Conservation (phyloP, 148 eudicot genomes). For the Silene latifolia region DNA sequence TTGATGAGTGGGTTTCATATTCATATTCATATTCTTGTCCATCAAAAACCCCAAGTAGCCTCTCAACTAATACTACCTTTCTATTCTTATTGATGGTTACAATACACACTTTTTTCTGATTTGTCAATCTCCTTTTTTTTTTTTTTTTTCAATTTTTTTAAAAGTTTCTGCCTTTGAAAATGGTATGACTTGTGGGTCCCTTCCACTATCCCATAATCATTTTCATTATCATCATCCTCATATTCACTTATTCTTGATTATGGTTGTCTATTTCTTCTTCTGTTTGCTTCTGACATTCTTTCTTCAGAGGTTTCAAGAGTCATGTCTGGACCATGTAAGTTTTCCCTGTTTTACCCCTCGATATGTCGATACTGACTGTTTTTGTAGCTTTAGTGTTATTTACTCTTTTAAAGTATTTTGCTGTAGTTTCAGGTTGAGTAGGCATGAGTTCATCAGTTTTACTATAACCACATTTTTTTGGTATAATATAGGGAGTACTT, state of each 20-base stretch:
- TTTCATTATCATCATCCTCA: constrained; percentile 31
- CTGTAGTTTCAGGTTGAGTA: not conserved
- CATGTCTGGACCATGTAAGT: constrained; percentile 46
- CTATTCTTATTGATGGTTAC: constrained; percentile 20
- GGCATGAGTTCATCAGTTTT: constrained; percentile 2
- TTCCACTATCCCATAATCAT: constrained; percentile 35
- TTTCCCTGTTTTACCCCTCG: constrained; percentile 1
- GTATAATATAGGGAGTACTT: not conserved
- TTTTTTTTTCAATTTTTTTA: not conserved
- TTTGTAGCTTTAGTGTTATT: not conserved
- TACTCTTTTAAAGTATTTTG: not conserved
- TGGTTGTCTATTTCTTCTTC: constrained; percentile 34
- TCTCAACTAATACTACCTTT: constrained; percentile 22
- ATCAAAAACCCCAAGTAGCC: constrained; percentile 32
- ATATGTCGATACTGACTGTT: not conserved
- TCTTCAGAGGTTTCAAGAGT: constrained; percentile 30
- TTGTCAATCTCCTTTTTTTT: constrained; percentile 10
- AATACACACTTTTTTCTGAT: constrained; percentile 11
- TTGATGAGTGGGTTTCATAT: constrained; percentile 63
- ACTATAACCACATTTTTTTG: not conserved
- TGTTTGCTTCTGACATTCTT: constrained; percentile 21
- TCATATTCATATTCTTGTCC: constrained; percentile 40
- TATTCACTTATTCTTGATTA: constrained; percentile 32
- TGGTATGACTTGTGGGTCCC: constrained; percentile 57
- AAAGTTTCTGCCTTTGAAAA: constrained; percentile 11